Conservation (phyloP, 2,329 filamentous ascomycete species). For the Neofusicoccum sp. region DNA sequence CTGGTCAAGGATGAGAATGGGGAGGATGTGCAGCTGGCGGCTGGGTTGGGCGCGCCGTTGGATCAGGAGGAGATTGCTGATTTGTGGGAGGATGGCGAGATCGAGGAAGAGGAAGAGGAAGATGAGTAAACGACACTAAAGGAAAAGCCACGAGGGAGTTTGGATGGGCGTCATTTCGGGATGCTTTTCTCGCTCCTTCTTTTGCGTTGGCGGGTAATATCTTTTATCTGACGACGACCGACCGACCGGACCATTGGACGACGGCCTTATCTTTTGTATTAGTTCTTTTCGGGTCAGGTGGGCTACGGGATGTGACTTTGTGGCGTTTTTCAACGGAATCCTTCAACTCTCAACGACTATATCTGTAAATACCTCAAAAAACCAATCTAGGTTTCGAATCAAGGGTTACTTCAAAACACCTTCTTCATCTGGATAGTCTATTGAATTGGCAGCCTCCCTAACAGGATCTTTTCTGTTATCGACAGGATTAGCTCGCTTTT, state of each 20-base stretch:
- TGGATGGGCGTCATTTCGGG: no score
- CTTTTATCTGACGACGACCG: no score
- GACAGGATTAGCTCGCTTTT: no score
- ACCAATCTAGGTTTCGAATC: background rate
- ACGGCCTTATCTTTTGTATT: no score
- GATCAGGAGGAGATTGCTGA: slow-evolving; percentile 17
- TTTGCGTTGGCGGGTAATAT: background rate
- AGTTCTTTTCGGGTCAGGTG: background rate
- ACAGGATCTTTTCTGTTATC: no score
- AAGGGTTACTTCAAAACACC: no score
- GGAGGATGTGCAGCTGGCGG: slow-evolving; percentile 8
- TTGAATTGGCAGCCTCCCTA: no score
- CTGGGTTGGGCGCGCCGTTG: slow-evolving; percentile 7
- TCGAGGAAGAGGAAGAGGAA: slow-evolving; percentile 4
- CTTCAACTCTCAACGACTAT: background rate
- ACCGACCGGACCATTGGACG: no score
- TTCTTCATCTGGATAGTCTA: no score
- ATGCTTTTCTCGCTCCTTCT: background rate
- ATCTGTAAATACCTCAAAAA: background rate
- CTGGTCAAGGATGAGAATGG: background rate
- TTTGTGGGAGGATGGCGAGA: slow-evolving; percentile 13
- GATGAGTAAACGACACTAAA: background rate
- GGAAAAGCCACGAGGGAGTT: background rate
- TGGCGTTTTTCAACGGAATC: background rate
- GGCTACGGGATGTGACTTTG: background rate